phyloP scores from a whole-genome alignment of 2,329 filamentous ascomycete species.

The Pleochaeta shiraiana region DNA sequence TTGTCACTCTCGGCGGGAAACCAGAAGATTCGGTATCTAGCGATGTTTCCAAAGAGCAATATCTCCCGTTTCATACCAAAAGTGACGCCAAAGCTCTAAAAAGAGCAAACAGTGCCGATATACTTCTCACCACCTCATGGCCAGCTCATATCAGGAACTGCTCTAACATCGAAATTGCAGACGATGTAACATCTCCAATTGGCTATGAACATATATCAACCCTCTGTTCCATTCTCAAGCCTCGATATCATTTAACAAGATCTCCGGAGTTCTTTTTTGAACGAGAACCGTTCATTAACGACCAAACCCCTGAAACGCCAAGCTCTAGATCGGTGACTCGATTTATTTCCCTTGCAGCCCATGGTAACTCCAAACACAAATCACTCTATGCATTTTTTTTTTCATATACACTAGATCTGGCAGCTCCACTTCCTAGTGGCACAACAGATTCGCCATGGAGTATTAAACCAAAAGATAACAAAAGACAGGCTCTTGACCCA shows the following conservation, averaged over 20 bases:
- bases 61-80: constrained; percentile 55
- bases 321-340: constrained; percentile 46
- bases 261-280: constrained; percentile 51
- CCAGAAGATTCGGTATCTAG: constrained; percentile 38
- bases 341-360: constrained; percentile 74
- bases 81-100: constrained; percentile 55
- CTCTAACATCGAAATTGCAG: constrained; percentile 38
- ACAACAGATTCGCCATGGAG: constrained; percentile 57
- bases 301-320: constrained; percentile 27
- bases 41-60: constrained; percentile 46
- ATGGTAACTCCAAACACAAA: constrained; percentile 58
- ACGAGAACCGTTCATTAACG: constrained; percentile 76
- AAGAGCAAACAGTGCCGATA: constrained; percentile 61
- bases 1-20: constrained; percentile 66
- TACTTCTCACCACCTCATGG: constrained; percentile 76
- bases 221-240: constrained; percentile 56
- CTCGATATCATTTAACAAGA: constrained; percentile 73
- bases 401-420: constrained; percentile 36
- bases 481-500: constrained; percentile 25
- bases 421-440: constrained; percentile 40
- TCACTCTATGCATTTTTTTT: constrained; percentile 60
- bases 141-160: constrained; percentile 48
- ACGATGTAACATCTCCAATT: constrained; percentile 27
- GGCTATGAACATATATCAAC: constrained; percentile 52
- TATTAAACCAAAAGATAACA: constrained; percentile 32